These are phyloP conservation scores for Annulohypoxylon moriforme DNA, from an alignment of 495 filamentous ascomycete genomes.

Conservation along the genomic window DNA sequence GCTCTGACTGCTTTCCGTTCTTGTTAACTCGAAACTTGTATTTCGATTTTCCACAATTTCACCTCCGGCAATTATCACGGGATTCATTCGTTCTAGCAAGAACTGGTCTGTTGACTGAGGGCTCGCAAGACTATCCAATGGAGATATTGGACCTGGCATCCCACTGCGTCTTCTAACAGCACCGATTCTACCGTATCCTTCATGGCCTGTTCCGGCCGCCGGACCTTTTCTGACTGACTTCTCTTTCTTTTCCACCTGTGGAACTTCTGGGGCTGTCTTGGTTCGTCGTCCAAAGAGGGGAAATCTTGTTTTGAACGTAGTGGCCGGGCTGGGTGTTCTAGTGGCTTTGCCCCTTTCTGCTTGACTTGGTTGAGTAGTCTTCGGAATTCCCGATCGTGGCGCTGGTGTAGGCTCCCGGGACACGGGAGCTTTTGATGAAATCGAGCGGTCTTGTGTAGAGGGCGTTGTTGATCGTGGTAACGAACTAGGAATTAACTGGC, in stretches of 20 bases:
- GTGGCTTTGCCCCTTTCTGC: constrained; percentile 48
- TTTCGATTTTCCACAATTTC: constrained; percentile 69
- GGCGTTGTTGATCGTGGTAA: constrained; percentile 47
- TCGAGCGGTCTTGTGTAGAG: constrained; percentile 37
- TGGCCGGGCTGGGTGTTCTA: constrained; percentile 62
- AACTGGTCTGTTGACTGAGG: constrained; percentile 61
- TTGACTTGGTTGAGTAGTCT: constrained; percentile 41
- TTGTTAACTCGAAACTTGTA: constrained; percentile 61
- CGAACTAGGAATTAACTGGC: constrained; percentile 49
- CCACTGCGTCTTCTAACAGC: constrained; percentile 67
- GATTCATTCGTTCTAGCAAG: constrained; percentile 80
- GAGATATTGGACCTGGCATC: constrained; percentile 59
- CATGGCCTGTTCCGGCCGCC: constrained; percentile 91
- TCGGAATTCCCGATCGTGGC: constrained; percentile 46
- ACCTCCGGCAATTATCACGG: constrained; percentile 87
- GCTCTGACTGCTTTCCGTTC: constrained; percentile 74
- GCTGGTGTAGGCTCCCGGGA: constrained; percentile 55
- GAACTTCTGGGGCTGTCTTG: constrained; percentile 69
- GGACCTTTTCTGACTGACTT: constrained; percentile 80
- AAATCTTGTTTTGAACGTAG: constrained; percentile 67
- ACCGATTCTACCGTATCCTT: constrained; percentile 87
- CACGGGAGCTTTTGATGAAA: constrained; percentile 47
- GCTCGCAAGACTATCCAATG: constrained; percentile 60
- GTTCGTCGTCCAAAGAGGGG: constrained; percentile 80
- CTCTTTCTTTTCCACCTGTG: constrained; percentile 62